Conservation (phyloP, 2,329 filamentous ascomycete species). For the Colletotrichum liriopes region DNA sequence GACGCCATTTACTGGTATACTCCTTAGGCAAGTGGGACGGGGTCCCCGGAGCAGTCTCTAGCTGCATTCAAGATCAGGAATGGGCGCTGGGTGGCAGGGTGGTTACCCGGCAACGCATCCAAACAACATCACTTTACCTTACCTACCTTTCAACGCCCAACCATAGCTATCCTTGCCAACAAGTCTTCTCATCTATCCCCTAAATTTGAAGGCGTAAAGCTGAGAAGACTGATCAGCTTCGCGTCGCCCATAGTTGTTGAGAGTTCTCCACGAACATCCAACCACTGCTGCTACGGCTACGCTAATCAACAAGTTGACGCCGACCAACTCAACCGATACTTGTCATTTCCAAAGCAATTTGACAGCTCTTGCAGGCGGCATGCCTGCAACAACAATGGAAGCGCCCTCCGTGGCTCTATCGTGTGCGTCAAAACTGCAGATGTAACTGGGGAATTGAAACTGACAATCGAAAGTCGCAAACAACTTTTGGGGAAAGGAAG, state of each 20-base stretch:
- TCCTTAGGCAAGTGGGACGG: too few species aligned
- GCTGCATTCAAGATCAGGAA: too few species aligned
- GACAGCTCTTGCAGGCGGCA: conserved; percentile 50
- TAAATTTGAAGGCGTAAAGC: not conserved
- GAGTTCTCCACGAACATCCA: not conserved
- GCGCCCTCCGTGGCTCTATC: conserved; percentile 77
- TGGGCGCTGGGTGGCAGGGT: not conserved
- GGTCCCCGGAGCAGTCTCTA: too few species aligned
- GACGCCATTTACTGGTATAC: not conserved
- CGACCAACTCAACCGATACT: not conserved
- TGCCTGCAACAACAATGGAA: conserved; percentile 75
- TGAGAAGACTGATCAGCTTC: not conserved
- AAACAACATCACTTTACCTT: conserved; percentile 13
- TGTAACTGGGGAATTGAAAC: not conserved
- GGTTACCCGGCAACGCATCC: conserved; percentile 32
- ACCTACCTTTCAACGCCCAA: not conserved
- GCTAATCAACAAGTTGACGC: not conserved
- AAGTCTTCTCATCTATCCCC: not conserved
- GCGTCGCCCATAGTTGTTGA: not conserved
- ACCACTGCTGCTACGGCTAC: not conserved
- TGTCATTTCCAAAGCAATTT: not conserved
- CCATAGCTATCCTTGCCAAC: not conserved
- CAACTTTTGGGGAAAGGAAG: conserved; percentile 99
- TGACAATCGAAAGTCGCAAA: conserved; percentile 83
- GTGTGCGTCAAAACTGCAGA: conserved; percentile 63